Base-by-base conservation (phyloP, 371 early-diverging fungal genomes). In the Zopfochytrium polystomum region DNA sequence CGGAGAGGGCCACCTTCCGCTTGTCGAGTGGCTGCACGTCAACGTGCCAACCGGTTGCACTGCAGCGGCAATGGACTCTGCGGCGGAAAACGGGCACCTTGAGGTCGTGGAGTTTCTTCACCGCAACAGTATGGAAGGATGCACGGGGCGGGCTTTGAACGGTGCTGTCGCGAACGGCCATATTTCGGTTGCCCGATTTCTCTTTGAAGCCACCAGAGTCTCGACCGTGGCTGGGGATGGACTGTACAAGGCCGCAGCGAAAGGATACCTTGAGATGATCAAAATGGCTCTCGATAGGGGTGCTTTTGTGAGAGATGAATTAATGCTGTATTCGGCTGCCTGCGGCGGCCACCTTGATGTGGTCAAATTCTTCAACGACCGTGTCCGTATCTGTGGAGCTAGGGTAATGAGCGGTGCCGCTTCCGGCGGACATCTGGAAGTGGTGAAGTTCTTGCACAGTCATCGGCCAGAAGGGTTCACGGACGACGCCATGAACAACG, bases 81-180 rank as follows among this genome's bases (percentile, higher is more conserved):
- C 69, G 18, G 55, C 70, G 31, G 23, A 23, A 22, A 15, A 55
- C 30, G 61, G 61, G 4, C 64, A 65, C 44, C 32, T 58, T 9
- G 45, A 69, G 18, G 53, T 67, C 20, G 67, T 67, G 9, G 27
- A 67, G 34, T 67, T 31, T 30, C 35, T 67, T 18, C 58, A 58
- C 54, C 46, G 52, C 29, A 30, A 67, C 27, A 9, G 67, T 5
- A 22, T 18, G 3, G 67, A 67, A 43, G 67, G 67, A 30, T 67
- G 66, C 66, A 52, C 67, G 5, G 7, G 26, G 4, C 34, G 42
- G 9, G 63, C 65, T 6, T 27, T 65, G 35, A 51, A 65, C 38
- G 32, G 45, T 25, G 65, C 65, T 18, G 65, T 63, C 9, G 26
- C 26, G 11, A 67, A 63, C n/a, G 65, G 65, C 13, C 58, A 65